Conservation (phyloP, 2,329 filamentous ascomycete species). For the Ceratocystis lukuohia region DNA sequence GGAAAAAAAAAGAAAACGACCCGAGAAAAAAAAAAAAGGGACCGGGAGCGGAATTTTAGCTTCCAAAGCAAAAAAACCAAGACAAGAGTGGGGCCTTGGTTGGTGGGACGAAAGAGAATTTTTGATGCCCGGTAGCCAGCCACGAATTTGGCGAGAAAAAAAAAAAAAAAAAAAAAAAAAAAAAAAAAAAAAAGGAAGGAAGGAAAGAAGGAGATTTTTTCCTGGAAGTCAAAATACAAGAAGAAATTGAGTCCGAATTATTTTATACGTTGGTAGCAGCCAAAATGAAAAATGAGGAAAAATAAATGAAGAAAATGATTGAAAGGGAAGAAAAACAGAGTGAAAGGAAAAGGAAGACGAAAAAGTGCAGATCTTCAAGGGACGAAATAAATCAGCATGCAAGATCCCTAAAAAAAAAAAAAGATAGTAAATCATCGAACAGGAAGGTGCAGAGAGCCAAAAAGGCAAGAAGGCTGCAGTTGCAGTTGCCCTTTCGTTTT, state of each 20-base stretch:
- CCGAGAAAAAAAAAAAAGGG: too few species aligned
- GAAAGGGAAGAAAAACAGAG: not conserved
- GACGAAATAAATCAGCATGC: conserved; percentile 2
- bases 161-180: not conserved
- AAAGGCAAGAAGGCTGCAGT: too few species aligned
- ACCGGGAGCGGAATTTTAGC: not conserved
- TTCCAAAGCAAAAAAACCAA: not conserved
- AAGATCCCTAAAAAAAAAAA: not conserved
- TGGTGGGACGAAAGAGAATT: not conserved
- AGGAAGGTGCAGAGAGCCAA: not conserved
- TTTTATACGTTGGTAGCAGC: not conserved
- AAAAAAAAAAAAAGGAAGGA: not conserved
- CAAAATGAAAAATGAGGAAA: not conserved
- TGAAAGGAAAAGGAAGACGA: not conserved
- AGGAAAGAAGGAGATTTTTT: too few species aligned
- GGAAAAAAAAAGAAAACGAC: too few species aligned
- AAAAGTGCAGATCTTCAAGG: conserved; percentile 6
- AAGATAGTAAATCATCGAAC: not conserved
- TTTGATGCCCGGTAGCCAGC: not conserved
- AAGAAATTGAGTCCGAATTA: not conserved
- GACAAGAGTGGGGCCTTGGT: not conserved
- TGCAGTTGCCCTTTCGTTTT: not conserved
- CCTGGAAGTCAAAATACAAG: not conserved
- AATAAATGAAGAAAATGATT: not conserved
- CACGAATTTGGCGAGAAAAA: not conserved